Percentiles rank a stretch among this genome's conserved stretches.
phyloP scores from a whole-genome alignment of 2,329 filamentous ascomycete species.

The Calonectria multiphialidica region DNA sequence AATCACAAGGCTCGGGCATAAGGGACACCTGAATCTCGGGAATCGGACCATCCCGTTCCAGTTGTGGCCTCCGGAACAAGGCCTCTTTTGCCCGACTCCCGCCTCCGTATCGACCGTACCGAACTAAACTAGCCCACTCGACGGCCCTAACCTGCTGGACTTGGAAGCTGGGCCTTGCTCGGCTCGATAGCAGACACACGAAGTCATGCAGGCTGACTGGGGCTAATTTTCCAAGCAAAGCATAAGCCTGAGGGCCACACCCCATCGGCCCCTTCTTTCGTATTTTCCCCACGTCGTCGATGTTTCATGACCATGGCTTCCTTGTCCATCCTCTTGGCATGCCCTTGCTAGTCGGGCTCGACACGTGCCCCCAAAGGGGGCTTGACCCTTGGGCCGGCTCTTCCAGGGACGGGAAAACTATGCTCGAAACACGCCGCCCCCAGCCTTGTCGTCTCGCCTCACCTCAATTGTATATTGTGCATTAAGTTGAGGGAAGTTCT shows the following conservation, averaged over 20 bases:
- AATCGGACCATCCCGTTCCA: constrained; percentile 40
- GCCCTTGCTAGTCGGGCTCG: constrained; percentile 13
- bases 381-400: constrained; percentile 27
- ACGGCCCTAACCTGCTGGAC: neutral
- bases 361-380: constrained; percentile 39
- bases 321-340: constrained; percentile 20
- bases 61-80: constrained; percentile 31
- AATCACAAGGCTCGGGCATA: constrained; percentile 11
- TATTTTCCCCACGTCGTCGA: constrained; percentile 45
- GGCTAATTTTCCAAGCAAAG: constrained; percentile 16
- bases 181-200: constrained; percentile 4
- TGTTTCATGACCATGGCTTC: constrained; percentile 42
- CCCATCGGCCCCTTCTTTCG: constrained; percentile 35
- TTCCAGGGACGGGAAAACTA: neutral
- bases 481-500: neutral
- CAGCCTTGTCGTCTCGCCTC: constrained; percentile 7
- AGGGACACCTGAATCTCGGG: constrained; percentile 38
- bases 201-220: constrained; percentile 5
- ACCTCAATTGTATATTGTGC: neutral
- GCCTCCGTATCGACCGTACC: neutral
- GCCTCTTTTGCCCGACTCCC: constrained; percentile 24
- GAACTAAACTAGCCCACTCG: neutral
- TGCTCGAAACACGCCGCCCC: constrained; percentile 2
- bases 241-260: constrained; percentile 9
- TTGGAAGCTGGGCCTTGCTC: constrained; percentile 3